Evolutionary conservation across 148 eudicot genomes (phyloP).

Genomic region (Rhododendron simsii): DNA sequence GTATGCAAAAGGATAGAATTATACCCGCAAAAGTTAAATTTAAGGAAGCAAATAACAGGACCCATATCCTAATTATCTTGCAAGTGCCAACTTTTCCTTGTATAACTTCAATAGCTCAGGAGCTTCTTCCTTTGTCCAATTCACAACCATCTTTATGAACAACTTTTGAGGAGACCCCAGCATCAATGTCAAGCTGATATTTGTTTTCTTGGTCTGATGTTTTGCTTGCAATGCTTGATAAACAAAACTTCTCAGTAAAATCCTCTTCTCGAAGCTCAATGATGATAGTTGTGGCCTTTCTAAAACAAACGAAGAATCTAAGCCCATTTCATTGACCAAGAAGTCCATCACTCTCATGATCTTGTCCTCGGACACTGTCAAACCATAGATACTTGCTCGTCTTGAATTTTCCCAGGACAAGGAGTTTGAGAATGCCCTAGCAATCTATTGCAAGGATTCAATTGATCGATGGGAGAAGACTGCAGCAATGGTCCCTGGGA

Average conservation of each 20-base stretch:
- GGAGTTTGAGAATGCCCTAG: too few relatives aligned
- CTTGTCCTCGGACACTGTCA: constrained; percentile 17
- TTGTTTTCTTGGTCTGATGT: constrained; percentile 3
- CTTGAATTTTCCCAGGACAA: too few relatives aligned
- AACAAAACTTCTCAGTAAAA: constrained; percentile 19
- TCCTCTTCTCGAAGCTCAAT: constrained; percentile 22
- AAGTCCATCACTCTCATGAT: constrained; percentile 15
- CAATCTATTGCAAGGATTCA: constrained; percentile 16
- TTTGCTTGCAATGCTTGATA: constrained; percentile 16
- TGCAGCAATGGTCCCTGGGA: constrained; percentile 40
- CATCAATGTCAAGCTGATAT: neutral
- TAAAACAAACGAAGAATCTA: constrained; percentile 4
- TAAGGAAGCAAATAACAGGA: neutral
- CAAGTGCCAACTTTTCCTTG: constrained; percentile 8
- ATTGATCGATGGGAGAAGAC: constrained; percentile 36
- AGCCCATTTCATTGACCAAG: constrained; percentile 21
- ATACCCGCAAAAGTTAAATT: neutral
- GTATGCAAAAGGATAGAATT: neutral
- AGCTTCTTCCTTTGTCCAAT: constrained; percentile 8
- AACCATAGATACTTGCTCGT: neutral
- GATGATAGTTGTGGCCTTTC: constrained; percentile 2
- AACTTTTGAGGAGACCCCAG: neutral
- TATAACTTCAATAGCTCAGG: constrained; percentile 22
- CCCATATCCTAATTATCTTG: neutral
- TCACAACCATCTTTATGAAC: constrained; percentile 7